Evolutionary conservation across 371 early-diverging fungal genomes (phyloP), one percentile per base, ranked within the genome.

Genomic region (Nematocida minor): DNA sequence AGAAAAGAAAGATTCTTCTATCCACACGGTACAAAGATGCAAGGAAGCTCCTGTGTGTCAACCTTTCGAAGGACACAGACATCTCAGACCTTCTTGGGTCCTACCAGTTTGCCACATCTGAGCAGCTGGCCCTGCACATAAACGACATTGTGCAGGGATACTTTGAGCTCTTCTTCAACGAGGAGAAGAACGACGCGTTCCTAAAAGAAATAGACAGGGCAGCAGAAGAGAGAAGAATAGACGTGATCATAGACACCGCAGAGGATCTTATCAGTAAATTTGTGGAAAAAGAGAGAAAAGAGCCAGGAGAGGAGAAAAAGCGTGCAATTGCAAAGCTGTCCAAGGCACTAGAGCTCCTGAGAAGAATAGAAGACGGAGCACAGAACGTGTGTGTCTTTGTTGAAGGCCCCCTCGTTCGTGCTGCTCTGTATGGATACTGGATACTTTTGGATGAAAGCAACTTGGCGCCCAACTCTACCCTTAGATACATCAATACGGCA

Each of bases 391-490:
- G 88, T 89, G 66, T 91, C 91, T 22, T 88, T 95, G 22, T 84
- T 87, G 41, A 96, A 84, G 99, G 99, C 80, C 90, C 93, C 0
- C 86, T 99, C 41, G 92, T 97, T 0, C 88, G 91, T 82, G 97
- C 99, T 0, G 87, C 97, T 79, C 88, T 91, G 38, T 90, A 94
- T 60, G 99, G 99, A n/a, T 89, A 94, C 82, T 98, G 98, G 98
- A 89, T 99, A 77, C 95, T 99, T 9, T 87, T 99, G 48, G 99
- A 99, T 85, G 99, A 99, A 86, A 89, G 98, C 46, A 99, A 99
- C 84, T 87, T 99, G 54, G 70, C 54, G 11, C 48, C 71, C 0
- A 4, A n/a, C 3, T 31, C 63, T 11, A 68, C 42, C 7, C 69
- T 79, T 9, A 16, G 31, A 29, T 67, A 67, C 62, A 55, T 79